phyloP scores from a whole-genome alignment of 805 yeast genomes.

The Ogataea neopini region DNA sequence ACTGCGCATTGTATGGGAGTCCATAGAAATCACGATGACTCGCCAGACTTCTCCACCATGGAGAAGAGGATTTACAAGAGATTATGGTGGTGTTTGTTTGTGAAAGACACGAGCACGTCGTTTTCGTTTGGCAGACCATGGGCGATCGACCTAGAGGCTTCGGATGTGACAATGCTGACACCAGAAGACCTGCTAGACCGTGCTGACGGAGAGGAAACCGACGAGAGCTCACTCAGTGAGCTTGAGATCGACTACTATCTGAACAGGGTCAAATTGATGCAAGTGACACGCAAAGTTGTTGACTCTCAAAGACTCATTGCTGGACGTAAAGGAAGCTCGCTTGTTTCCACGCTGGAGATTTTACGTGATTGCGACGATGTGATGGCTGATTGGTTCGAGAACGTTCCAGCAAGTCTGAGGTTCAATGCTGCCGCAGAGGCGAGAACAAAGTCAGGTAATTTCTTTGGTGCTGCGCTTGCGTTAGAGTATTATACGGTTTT shows the following conservation, averaged over 20 bases:
- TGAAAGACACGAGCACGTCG: constrained; percentile 64
- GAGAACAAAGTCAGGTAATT: constrained; percentile 40
- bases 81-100: constrained; percentile 77
- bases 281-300: constrained; percentile 60
- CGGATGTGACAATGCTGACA: constrained; percentile 76
- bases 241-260: constrained; percentile 42
- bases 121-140: constrained; percentile 74
- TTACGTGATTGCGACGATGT: constrained; percentile 66
- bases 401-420: constrained; percentile 58
- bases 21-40: constrained; percentile 47
- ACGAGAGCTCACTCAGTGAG: not conserved
- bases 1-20: constrained; percentile 77
- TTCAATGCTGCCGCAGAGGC: constrained; percentile 38
- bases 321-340: not conserved
- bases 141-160: constrained; percentile 65
- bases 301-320: constrained; percentile 12
- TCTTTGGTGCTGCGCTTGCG: constrained; percentile 58
- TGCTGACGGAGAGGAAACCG: constrained; percentile 44
- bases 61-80: constrained; percentile 55
- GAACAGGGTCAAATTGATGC: constrained; percentile 42
- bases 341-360: constrained; percentile 35
- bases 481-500: constrained; percentile 69
- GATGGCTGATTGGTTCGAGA: constrained; percentile 72
- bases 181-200: constrained; percentile 64
- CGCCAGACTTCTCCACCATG: constrained; percentile 11